Evolutionary conservation across 345 rosid genomes (phyloP).

Genomic region (Citrus sp.): DNA sequence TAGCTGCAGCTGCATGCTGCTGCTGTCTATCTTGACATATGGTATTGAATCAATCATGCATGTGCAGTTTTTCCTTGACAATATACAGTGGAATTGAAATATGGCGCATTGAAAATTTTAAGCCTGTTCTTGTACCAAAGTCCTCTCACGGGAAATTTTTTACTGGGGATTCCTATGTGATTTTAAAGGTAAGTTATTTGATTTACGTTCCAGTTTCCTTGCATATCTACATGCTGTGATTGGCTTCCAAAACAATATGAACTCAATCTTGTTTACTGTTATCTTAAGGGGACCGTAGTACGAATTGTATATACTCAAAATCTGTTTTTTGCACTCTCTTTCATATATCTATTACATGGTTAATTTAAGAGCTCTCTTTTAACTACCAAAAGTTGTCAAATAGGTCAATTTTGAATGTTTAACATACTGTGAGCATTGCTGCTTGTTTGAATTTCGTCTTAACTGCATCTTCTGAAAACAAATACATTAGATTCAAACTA

Average conservation of each 20-base stretch:
- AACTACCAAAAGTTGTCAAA: not conserved
- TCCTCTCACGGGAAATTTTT: conserved; percentile 85
- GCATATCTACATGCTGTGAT: not conserved
- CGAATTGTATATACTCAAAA: not conserved
- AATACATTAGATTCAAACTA: not conserved
- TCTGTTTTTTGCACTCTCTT: not conserved
- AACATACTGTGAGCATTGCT: not conserved
- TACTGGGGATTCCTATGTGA: conserved; percentile 89
- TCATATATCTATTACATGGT: not conserved
- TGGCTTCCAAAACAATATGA: not conserved
- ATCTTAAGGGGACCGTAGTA: not conserved
- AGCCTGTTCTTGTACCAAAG: conserved; percentile 61
- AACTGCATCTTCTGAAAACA: not conserved
- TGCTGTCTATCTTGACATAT: conserved; percentile 6
- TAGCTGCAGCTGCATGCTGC: not conserved
- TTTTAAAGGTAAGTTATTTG: conserved; percentile 63
- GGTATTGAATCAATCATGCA: conserved; percentile 6
- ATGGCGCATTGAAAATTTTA: conserved; percentile 95
- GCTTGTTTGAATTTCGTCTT: not conserved
- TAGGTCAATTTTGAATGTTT: not conserved
- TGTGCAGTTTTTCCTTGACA: conserved; percentile 45
- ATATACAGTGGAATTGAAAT: conserved; percentile 76
- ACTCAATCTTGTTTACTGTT: not conserved
- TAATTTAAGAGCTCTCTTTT: not conserved
- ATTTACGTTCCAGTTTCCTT: not conserved